A percentile compares a stretch with the other conserved stretches of the same genome.
phyloP scores from a whole-genome alignment of 371 early-diverging fungal species.

The Dinochytrium kinnereticum region DNA sequence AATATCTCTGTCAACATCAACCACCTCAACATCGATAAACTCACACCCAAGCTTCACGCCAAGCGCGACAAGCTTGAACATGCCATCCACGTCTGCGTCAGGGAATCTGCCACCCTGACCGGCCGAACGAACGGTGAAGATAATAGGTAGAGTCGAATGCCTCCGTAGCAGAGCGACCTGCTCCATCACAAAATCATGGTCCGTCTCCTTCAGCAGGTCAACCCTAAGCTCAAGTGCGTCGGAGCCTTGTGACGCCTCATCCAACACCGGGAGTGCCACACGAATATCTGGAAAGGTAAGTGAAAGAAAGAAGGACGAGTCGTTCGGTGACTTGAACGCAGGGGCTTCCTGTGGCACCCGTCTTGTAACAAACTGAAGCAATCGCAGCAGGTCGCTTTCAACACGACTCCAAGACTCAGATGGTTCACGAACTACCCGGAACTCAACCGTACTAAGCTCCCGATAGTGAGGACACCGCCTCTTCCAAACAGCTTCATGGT shows the following conservation, averaged over 20 bases:
- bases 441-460: slow-evolving; percentile 82
- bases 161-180: slow-evolving; percentile 83
- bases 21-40: slow-evolving; percentile 90
- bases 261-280: slow-evolving; percentile 54
- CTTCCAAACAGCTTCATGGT: slow-evolving; percentile 77
- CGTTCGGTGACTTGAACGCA: slow-evolving; percentile 32
- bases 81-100: slow-evolving; percentile 62
- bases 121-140: slow-evolving; percentile 90
- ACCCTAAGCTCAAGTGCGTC: slow-evolving; percentile 94
- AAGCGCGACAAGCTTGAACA: slow-evolving; percentile 68
- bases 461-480: slow-evolving; percentile 80
- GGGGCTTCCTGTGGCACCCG: neutral
- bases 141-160: slow-evolving; percentile 76
- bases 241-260: slow-evolving; percentile 73
- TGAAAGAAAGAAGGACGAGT: slow-evolving; percentile 78
- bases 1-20: slow-evolving; percentile 13
- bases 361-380: slow-evolving; percentile 59
- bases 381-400: slow-evolving; percentile 71
- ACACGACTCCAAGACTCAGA: slow-evolving; percentile 49
- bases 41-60: slow-evolving; percentile 91
- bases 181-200: slow-evolving; percentile 71
- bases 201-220: slow-evolving; percentile 71
- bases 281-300: slow-evolving; percentile 79
- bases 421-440: slow-evolving; percentile 55
- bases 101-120: slow-evolving; percentile 90